These are phyloP conservation scores for Cytospora mali DNA, from an alignment of 2,329 filamentous ascomycete species.

Conservation along the genomic window DNA sequence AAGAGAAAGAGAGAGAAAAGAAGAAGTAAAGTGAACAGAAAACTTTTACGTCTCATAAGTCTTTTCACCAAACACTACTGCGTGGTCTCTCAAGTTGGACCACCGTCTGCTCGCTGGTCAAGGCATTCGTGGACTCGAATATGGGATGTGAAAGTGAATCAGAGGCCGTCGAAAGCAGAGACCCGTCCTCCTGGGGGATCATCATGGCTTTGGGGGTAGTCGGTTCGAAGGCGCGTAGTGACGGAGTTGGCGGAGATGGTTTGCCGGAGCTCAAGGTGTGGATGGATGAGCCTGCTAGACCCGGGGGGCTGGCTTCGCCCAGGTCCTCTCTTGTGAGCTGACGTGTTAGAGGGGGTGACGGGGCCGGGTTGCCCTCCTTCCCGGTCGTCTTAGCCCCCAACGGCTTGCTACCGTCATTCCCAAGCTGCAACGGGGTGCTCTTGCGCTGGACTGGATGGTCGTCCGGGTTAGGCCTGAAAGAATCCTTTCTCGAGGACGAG, in stretches of 20 bases:
- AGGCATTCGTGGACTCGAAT: not conserved
- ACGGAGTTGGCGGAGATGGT: constrained; percentile 23
- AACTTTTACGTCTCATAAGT: too few relatives aligned
- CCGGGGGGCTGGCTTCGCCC: not conserved
- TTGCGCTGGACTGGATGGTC: not conserved
- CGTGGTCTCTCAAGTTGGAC: not conserved
- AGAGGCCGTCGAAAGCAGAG: not conserved
- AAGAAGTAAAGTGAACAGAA: too few relatives aligned
- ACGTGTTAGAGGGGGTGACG: not conserved
- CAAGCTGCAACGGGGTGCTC: not conserved
- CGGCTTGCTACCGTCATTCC: not conserved
- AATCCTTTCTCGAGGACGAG: not conserved
- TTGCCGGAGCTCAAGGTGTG: constrained; percentile 18
- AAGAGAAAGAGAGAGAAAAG: too few relatives aligned
- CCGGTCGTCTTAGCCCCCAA: not conserved
- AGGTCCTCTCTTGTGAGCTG: not conserved
- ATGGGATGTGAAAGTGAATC: not conserved
- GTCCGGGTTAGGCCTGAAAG: not conserved
- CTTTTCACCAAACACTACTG: constrained; percentile 6
- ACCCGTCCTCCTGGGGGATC: not conserved
- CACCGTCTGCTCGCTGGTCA: not conserved
- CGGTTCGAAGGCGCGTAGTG: constrained; percentile 34
- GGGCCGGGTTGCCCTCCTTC: not conserved
- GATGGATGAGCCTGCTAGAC: constrained; percentile 2
- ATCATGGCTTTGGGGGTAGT: constrained; percentile 37